Evolutionary conservation across 345 rosid species (phyloP).

Genomic region (Crucihimalaya himalaica): DNA sequence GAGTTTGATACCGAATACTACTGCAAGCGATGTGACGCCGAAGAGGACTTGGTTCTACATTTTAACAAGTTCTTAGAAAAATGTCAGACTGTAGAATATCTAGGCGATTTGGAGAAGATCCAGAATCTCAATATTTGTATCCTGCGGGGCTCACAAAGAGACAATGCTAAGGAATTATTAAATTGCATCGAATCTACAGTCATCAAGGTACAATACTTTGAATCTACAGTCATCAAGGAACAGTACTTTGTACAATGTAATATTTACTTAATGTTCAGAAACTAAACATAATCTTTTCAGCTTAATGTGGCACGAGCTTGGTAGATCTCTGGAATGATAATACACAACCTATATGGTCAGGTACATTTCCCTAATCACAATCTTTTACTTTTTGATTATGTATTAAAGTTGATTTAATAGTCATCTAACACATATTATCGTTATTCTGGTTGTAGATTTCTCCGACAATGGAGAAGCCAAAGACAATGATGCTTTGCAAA

Average conservation of each 20-base stretch:
- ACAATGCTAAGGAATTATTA: constrained; percentile 51
- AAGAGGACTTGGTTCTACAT: constrained; percentile 65
- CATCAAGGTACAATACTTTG: too few species aligned
- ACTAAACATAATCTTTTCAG: constrained; percentile 45
- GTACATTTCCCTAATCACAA: too few species aligned
- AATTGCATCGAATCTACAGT: constrained; percentile 50
- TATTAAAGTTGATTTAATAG: too few species aligned
- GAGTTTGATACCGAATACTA: constrained; percentile 89
- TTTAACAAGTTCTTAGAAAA: constrained; percentile 53
- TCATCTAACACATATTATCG: too few species aligned
- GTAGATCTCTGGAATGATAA: too few species aligned
- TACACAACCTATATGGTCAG: too few species aligned
- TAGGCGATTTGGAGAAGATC: constrained; percentile 57
- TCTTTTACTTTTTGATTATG: too few species aligned
- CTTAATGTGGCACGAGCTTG: too few species aligned
- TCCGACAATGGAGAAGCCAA: too few species aligned
- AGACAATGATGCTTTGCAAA: constrained; percentile 43
- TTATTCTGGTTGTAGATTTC: too few species aligned
- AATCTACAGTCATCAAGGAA: constrained; percentile 73
- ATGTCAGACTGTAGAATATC: constrained; percentile 56
- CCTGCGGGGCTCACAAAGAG: constrained; percentile 63
- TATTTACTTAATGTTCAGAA: not conserved
- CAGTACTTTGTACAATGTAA: constrained; percentile 14
- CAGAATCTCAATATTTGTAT: constrained; percentile 59
- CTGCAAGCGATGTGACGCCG: constrained; percentile 82